Evolutionary conservation across 345 rosid species (phyloP).

Genomic region (Melaleuca alternifolia): DNA sequence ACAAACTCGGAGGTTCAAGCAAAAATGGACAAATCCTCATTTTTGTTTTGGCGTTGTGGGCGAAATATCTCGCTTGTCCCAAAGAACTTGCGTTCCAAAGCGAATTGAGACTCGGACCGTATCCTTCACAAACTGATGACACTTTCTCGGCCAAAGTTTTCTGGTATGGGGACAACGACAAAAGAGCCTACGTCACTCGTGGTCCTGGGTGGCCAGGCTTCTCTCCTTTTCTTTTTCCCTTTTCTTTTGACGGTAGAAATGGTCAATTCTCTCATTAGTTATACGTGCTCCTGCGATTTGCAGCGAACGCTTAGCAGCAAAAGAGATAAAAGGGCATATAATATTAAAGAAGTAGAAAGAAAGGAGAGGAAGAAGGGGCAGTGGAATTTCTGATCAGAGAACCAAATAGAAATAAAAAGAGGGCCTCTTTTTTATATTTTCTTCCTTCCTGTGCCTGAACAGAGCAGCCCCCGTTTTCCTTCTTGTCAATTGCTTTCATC

Average conservation of each 20-base stretch:
- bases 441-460: neutral
- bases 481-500: neutral
- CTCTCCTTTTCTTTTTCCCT: neutral
- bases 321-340: neutral
- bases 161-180: neutral
- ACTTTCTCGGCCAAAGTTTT: neutral
- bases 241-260: neutral
- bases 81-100: neutral
- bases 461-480: neutral
- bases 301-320: neutral
- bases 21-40: neutral
- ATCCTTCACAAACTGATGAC: neutral
- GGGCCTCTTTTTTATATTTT: neutral
- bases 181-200: neutral
- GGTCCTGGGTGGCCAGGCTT: neutral
- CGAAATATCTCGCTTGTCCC: neutral
- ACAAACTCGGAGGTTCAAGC: neutral
- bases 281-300: neutral
- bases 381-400: neutral
- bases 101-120: neutral
- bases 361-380: neutral
- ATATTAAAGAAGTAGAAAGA: neutral
- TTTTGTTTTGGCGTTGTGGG: neutral
- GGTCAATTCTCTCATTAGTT: neutral
- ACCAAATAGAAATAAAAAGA: neutral